Percentiles rank a stretch among this genome's conserved stretches.
These are phyloP conservation scores for Discostella stelligeroides DNA, from an alignment of 108 stramenopile genomes.

Conservation along the genomic window DNA sequence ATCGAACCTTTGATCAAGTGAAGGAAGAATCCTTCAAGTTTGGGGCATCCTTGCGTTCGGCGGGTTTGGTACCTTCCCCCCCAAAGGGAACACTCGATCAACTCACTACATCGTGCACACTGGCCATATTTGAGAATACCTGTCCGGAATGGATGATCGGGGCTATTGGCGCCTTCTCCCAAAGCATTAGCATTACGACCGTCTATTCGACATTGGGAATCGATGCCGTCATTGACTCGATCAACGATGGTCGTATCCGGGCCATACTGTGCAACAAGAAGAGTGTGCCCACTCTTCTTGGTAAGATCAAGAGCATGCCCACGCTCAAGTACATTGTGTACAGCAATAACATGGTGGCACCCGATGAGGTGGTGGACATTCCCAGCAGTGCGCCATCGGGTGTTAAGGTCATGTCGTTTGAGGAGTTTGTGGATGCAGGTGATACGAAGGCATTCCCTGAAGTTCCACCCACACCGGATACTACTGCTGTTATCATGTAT, in stretches of 20 bases:
- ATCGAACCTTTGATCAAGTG: conserved; percentile 73
- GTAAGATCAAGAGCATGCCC: conserved; percentile 66
- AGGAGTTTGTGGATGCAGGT: conserved; percentile 78
- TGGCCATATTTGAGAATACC: conserved; percentile 93
- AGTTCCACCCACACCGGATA: conserved; percentile 74
- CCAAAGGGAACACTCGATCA: conserved; percentile 68
- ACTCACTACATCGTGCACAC: conserved; percentile 78
- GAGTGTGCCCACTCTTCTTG: conserved; percentile 62
- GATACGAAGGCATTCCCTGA: conserved; percentile 69
- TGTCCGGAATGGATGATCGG: conserved; percentile 91
- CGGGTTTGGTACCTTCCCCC: conserved; percentile 67
- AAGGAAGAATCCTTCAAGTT: conserved; percentile 69
- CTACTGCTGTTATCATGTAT: conserved; percentile 96
- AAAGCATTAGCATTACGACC: conserved; percentile 82
- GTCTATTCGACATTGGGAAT: conserved; percentile 93
- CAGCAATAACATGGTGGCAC: conserved; percentile 78
- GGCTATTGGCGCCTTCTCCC: conserved; percentile 78
- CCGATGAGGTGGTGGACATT: conserved; percentile 55
- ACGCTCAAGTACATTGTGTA: conserved; percentile 84
- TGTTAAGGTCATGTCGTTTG: conserved; percentile 70
- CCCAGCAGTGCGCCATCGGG: conserved; percentile 47
- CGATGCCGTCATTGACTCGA: conserved; percentile 87
- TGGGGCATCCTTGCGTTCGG: conserved; percentile 77
- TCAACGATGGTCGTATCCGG: conserved; percentile 76
- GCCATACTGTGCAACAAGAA: conserved; percentile 88